Conservation (phyloP, 2,329 filamentous ascomycete species). For the Shiraia sp. region DNA sequence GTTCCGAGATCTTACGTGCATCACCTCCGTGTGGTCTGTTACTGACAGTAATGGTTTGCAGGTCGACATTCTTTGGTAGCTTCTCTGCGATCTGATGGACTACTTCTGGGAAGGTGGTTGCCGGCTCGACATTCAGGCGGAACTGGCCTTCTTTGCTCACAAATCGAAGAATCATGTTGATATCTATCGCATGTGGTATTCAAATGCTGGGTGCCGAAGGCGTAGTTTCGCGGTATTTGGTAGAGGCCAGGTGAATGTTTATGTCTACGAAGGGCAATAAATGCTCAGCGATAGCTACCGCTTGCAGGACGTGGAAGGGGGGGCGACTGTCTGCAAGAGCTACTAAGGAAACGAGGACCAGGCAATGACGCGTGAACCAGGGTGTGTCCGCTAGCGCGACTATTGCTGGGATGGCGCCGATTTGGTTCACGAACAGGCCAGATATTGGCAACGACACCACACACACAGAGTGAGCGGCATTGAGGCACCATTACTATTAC, state of each 20-base stretch:
- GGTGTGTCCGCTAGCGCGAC: conserved; percentile 11
- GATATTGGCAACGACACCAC: conserved; percentile 21
- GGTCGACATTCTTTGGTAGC: conserved; percentile 60
- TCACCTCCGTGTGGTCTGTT: conserved; percentile 65
- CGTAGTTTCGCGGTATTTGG: not conserved
- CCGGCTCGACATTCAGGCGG: conserved; percentile 76
- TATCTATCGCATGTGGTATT: conserved; percentile 3
- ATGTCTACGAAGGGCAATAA: not conserved
- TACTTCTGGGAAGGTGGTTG: conserved; percentile 69
- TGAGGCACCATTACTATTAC: not conserved
- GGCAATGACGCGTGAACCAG: conserved; percentile 17
- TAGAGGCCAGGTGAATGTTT: conserved; percentile 1
- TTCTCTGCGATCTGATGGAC: conserved; percentile 61
- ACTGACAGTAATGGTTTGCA: conserved; percentile 61
- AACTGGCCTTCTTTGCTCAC: conserved; percentile 92
- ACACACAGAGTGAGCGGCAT: not conserved
- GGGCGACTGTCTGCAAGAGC: conserved; percentile 12
- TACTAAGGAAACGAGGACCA: conserved; percentile 19
- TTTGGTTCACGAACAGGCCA: conserved; percentile 24
- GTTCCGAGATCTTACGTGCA: conserved; percentile 55
- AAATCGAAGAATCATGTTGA: conserved; percentile 77
- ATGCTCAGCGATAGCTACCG: conserved; percentile 4
- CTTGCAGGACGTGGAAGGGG: conserved; percentile 7
- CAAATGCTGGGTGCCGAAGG: not conserved
- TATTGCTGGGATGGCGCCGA: conserved; percentile 4